Evolutionary conservation across 202 grass and related monocot genomes (phyloP), one percentile per base, ranked within the genome.

Genomic region (Zoysia matrella): DNA sequence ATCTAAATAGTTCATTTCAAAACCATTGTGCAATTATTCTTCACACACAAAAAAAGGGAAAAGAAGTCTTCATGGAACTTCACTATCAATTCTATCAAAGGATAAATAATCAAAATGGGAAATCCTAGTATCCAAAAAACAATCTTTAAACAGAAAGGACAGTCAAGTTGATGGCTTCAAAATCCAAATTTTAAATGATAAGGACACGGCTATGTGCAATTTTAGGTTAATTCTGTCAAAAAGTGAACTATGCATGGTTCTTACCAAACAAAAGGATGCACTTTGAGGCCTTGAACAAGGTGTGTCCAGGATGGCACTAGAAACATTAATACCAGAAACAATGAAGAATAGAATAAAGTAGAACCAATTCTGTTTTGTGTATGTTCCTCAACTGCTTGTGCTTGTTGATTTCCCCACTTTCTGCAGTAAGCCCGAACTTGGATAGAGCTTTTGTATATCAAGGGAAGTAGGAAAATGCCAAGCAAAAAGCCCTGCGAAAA

Each of bases 251-350:
- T 22, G 22, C 9, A 7, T 4, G 14, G 85, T 82, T 7, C 87
- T 90, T 86, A 95, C 96, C 96, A 99, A 52, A 90, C 50, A 79
- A 99, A 77, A 3, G 92, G 93, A 82, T 99, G 92, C 57, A 88
- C 72, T 80, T 86, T 58, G 45, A 94, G 91, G 74, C 87, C 85
- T 80, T 92, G 70, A 80, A 95, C 80, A 67, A 92, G 86, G 18
- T 42, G 71, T 41, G 89, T 90, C 96, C 96, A 99, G 73, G 81
- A 82, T 81, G 96, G 96, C 72, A 95, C 82, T 78, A 99, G 85
- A 41, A 93, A 69, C 56, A 83, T 44, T 43, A 92, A 83, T 15
- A 87, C 75, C 46, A 85, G 47, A n/a, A 90, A 46, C 60, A 89
- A 67, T 2, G 75, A 95, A 81, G 85, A 65, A 87, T 83, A 99